Percentiles rank a stretch among this genome's conserved stretches.
Evolutionary conservation across 1,284 basidiomycete species (phyloP).

Genomic region (Papiliotrema nemorosa): DNA sequence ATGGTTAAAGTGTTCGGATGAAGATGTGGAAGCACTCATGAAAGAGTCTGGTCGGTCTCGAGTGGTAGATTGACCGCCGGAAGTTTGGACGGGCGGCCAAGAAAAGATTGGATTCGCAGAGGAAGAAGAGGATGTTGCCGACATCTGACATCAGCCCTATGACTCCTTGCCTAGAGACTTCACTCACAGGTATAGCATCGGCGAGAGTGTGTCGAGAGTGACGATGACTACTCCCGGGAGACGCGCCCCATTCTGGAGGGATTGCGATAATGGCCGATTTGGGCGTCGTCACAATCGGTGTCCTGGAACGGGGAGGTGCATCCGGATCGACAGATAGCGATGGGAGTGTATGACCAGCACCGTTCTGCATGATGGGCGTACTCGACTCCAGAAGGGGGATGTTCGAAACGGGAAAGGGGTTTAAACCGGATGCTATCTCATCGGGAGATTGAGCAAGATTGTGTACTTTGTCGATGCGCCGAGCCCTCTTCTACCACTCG

Average conservation of each 20-base stretch:
- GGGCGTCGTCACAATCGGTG: not conserved
- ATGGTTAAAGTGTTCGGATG: conserved; percentile 35
- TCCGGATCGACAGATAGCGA: not conserved
- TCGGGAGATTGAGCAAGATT: not conserved
- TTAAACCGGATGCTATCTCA: not conserved
- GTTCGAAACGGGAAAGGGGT: not conserved
- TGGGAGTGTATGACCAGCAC: not conserved
- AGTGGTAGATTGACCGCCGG: conserved; percentile 1
- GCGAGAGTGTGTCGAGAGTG: not conserved
- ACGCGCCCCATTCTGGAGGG: not conserved
- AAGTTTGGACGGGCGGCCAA: conserved; percentile 16
- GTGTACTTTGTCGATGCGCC: not conserved
- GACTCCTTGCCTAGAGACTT: not conserved
- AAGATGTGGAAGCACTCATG: conserved; percentile 24
- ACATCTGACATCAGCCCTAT: conserved; percentile 18
- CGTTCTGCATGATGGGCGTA: not conserved
- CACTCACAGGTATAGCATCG: not conserved
- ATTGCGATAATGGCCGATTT: not conserved
- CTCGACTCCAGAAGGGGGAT: not conserved
- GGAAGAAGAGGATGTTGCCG: conserved; percentile 34
- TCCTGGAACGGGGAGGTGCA: not conserved
- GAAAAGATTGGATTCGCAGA: conserved; percentile 27
- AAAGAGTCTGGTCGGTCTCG: conserved; percentile 31
- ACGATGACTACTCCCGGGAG: not conserved
- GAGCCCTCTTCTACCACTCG: no score